These are phyloP conservation scores for Talaromyces verruculosus DNA, from an alignment of 2,329 filamentous ascomycete genomes.

Conservation along the genomic window DNA sequence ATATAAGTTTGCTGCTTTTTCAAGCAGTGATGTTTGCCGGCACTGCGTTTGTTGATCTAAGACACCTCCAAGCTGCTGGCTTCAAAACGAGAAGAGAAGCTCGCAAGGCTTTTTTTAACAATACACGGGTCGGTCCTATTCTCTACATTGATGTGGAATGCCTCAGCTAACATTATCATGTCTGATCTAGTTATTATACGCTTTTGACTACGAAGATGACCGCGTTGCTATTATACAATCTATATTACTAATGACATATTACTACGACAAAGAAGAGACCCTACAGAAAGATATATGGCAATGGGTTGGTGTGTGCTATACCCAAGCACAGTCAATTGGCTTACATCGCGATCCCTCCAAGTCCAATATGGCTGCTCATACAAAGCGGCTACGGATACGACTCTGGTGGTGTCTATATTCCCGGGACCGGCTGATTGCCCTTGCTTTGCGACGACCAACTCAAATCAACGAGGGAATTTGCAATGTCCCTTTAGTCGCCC, in stretches of 20 bases:
- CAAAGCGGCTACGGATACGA: constrained; percentile 76
- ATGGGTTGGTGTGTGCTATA: constrained; percentile 90
- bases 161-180: neutral
- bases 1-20: constrained; percentile 78
- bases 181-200: constrained; percentile 68
- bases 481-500: constrained; percentile 80
- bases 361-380: constrained; percentile 65
- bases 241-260: constrained; percentile 85
- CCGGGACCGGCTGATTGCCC: constrained; percentile 81
- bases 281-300: constrained; percentile 87
- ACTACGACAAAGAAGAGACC: constrained; percentile 88
- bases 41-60: constrained; percentile 77
- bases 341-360: constrained; percentile 75
- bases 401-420: constrained; percentile 97
- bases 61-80: constrained; percentile 69
- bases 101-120: constrained; percentile 78
- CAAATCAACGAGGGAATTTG: constrained; percentile 88
- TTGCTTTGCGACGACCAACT: constrained; percentile 84
- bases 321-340: constrained; percentile 81
- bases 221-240: constrained; percentile 80
- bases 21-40: constrained; percentile 93
- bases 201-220: constrained; percentile 87
- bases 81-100: constrained; percentile 74
- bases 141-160: neutral
- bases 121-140: constrained; percentile 65